Evolutionary conservation across 2,329 filamentous ascomycete genomes (phyloP).

Genomic region (Erysiphe neolycopersici): DNA sequence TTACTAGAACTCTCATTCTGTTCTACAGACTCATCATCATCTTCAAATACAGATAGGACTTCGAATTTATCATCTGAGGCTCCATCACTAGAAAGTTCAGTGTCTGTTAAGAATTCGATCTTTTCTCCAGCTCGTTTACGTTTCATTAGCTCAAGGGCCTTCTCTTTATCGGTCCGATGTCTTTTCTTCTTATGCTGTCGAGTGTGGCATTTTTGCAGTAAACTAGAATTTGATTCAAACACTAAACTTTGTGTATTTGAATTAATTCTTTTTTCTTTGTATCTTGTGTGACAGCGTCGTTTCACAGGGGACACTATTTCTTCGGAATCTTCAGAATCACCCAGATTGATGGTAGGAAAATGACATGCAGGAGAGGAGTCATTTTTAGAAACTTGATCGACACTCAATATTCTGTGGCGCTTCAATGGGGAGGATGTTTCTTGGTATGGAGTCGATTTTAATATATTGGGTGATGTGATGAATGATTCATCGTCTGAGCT

Average conservation of each 20-base stretch:
- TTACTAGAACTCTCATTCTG: not conserved
- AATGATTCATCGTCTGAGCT: not conserved
- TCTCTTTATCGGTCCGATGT: conserved; percentile 16
- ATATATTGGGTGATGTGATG: not conserved
- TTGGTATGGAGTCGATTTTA: conserved; percentile 4
- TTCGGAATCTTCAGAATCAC: conserved; percentile 4
- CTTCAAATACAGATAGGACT: conserved; percentile 23
- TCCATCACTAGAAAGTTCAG: conserved; percentile 9
- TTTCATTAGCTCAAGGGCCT: conserved; percentile 17
- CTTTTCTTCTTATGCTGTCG: conserved; percentile 5
- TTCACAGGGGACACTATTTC: conserved; percentile 3
- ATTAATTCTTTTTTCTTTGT: not conserved
- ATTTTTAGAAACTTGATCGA: not conserved
- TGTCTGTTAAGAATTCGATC: conserved; percentile 15
- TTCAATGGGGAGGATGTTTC: conserved; percentile 5
- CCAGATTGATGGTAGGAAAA: not conserved
- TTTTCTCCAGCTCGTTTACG: conserved; percentile 17
- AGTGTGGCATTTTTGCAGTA: conserved; percentile 4
- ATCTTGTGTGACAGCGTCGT: conserved; percentile 1
- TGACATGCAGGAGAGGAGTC: no score
- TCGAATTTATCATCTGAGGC: conserved; percentile 7
- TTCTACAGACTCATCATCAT: conserved; percentile 8
- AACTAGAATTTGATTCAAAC: conserved; percentile 1
- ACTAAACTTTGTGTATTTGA: not conserved
- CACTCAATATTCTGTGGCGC: not conserved